phyloP scores from a whole-genome alignment of 192 early-diverging fungal species.

The Backusella australiensis region DNA sequence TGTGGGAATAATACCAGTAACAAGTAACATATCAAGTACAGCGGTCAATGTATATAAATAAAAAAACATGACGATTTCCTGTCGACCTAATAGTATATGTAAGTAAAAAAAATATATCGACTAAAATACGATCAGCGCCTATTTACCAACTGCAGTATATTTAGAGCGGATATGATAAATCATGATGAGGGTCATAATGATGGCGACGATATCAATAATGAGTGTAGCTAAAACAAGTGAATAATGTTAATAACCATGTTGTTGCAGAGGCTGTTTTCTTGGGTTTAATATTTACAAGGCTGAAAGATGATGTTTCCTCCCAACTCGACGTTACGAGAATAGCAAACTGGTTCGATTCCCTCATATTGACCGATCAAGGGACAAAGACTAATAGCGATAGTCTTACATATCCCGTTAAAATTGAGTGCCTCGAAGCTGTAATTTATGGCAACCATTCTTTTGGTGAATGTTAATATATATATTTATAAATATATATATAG shows the following conservation, averaged over 20 bases:
- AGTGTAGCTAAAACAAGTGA: conserved; percentile 64
- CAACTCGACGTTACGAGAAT: conserved; percentile 93
- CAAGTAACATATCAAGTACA: conserved; percentile 85
- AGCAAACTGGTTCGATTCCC: conserved; percentile 88
- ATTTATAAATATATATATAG: background rate
- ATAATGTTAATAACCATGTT: background rate
- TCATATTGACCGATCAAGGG: conserved; percentile 79
- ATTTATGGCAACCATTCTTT: conserved; percentile 29
- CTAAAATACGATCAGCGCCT: background rate
- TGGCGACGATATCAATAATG: conserved; percentile 88
- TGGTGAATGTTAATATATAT: background rate
- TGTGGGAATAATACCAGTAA: conserved; percentile 91
- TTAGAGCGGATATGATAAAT: conserved; percentile 97
- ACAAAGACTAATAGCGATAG: conserved; percentile 84
- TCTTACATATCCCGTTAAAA: conserved; percentile 89
- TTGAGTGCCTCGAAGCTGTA: conserved; percentile 63
- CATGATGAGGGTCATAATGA: conserved; percentile 98
- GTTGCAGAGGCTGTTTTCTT: background rate
- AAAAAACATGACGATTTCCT: conserved; percentile 99
- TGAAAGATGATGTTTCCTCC: conserved; percentile 87
- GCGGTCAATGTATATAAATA: conserved; percentile 89
- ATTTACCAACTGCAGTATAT: conserved; percentile 96
- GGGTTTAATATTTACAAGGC: conserved; percentile 51
- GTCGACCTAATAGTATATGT: conserved; percentile 64
- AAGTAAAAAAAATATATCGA: background rate